Evolutionary conservation across 306 rosid species (phyloP).

Genomic region (Trichosanthes truncata): DNA sequence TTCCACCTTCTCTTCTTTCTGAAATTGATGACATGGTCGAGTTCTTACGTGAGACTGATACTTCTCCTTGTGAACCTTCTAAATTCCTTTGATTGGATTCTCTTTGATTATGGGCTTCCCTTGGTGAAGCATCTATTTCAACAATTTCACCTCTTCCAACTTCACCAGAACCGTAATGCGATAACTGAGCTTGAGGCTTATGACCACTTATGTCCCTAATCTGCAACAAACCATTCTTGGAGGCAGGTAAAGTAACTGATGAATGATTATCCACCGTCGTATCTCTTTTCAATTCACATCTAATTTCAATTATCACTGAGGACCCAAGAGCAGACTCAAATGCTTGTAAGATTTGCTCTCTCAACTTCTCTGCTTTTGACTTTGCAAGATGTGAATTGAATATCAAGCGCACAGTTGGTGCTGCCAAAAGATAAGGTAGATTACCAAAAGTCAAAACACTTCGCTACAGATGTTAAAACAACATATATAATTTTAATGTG

Average conservation of each 20-base stretch:
- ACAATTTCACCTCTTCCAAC: conserved; percentile 63
- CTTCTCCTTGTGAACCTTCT: conserved; percentile 33
- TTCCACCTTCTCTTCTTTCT: conserved; percentile 42
- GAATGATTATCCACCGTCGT: conserved; percentile 19
- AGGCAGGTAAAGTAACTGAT: conserved; percentile 41
- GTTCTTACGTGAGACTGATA: conserved; percentile 32
- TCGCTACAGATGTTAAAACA: not conserved
- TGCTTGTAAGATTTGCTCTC: conserved; percentile 65
- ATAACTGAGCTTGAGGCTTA: conserved; percentile 28
- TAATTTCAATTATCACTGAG: conserved; percentile 69
- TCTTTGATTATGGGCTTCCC: conserved; percentile 28
- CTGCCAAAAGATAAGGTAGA: conserved; percentile 29
- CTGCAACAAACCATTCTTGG: conserved; percentile 37
- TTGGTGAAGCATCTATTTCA: conserved; percentile 60
- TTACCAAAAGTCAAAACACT: not conserved
- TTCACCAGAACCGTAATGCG: conserved; percentile 27
- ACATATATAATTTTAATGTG: not conserved
- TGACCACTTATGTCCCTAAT: conserved; percentile 34
- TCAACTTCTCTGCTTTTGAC: conserved; percentile 74
- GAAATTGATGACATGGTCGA: conserved; percentile 26
- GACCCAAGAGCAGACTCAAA: conserved; percentile 74
- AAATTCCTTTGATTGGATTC: conserved; percentile 25
- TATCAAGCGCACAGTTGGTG: conserved; percentile 83
- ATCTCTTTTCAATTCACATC: conserved; percentile 55
- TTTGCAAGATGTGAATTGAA: conserved; percentile 66